Base-by-base conservation (phyloP, 106 monocot genomes). In the Triglochin maritima region DNA sequence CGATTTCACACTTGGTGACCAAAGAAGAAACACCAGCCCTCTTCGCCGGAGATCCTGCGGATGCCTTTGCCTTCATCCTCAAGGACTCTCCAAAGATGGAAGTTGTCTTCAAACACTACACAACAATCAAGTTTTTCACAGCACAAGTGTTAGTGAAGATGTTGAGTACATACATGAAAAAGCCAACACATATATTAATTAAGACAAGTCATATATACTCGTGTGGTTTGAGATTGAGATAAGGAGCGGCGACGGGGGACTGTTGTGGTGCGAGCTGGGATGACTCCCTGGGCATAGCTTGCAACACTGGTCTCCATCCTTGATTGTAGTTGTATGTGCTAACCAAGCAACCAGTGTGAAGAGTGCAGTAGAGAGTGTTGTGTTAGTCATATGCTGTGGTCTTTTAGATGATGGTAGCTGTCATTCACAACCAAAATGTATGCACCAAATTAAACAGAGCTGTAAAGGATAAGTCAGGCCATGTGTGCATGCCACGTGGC, bases 1-100 rank as follows among this genome's bases (percentile, higher is more conserved):
- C 95, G 29, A 90, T 74, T 79, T 95, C 90, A 57, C 90, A 95
- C 79, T 84, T 87, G 70, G 87, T 72, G 71, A 71, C 67, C 15
- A 78, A 73, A 4, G 81, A 67, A 10, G 83, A 53, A n/a, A 53
- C 62, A 4, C 62, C 68, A 8, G 63, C 49, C 3, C 71, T 58
- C 58, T 52, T 67, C 7, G 49, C 49, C 4, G 64, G 14, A 56
- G 55, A 61, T 13, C 69, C 74, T 11, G 56, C 60, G 50, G 57
- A 17, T 0, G 69, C 9, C 65, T 52, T 49, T 48, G 77, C 67
- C 41, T 50, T 66, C 50, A 74, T 63, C 66, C 75, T 71, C 68
- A 95, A 60, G 10, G 83, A 81, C 50, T 87, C 85, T 47, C 95
- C 90, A 46, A 82, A 77, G 58, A 90, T 62, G 10, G 87, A 87